Evolutionary conservation across 2,329 filamentous ascomycete species (phyloP).

Genomic region (Cytospora schulzeri): DNA sequence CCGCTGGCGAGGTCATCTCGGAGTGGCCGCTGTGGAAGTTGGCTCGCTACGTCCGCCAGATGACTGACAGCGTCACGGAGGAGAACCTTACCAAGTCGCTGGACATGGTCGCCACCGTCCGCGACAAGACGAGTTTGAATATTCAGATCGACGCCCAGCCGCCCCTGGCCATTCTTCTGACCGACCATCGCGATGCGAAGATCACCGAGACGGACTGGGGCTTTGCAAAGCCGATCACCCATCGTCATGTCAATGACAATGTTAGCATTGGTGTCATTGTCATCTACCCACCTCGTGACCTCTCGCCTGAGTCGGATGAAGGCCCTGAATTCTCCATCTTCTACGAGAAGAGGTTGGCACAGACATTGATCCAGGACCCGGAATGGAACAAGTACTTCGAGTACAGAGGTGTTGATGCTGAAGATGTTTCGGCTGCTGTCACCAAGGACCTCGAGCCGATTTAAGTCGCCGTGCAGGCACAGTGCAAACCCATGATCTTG

Average conservation of each 20-base stretch:
- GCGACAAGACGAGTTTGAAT: constrained; percentile 41
- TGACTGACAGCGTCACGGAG: constrained; percentile 41
- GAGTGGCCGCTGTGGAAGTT: constrained; percentile 40
- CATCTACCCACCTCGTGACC: constrained; percentile 37
- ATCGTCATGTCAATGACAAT: constrained; percentile 38
- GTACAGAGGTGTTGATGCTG: constrained; percentile 38
- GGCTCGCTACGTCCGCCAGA: constrained; percentile 40
- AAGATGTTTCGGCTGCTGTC: constrained; percentile 9
- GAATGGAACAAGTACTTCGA: constrained; percentile 43
- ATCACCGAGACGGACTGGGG: constrained; percentile 40
- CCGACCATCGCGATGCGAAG: constrained; percentile 40
- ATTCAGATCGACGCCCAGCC: constrained; percentile 40
- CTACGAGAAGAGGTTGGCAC: constrained; percentile 39
- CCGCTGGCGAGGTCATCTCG: constrained; percentile 39
- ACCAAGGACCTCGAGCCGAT: not conserved
- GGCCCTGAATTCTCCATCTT: constrained; percentile 40
- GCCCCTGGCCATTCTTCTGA: constrained; percentile 40
- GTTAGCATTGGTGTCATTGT: constrained; percentile 35
- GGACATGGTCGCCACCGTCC: constrained; percentile 37
- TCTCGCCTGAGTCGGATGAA: constrained; percentile 37
- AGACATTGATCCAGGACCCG: constrained; percentile 37
- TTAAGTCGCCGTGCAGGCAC: not conserved
- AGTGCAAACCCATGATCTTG: not conserved
- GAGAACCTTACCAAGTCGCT: constrained; percentile 37
- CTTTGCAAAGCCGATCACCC: constrained; percentile 38